Conservation (phyloP, 1,284 basidiomycete genomes). For the Bondarzewia mesenterica region DNA sequence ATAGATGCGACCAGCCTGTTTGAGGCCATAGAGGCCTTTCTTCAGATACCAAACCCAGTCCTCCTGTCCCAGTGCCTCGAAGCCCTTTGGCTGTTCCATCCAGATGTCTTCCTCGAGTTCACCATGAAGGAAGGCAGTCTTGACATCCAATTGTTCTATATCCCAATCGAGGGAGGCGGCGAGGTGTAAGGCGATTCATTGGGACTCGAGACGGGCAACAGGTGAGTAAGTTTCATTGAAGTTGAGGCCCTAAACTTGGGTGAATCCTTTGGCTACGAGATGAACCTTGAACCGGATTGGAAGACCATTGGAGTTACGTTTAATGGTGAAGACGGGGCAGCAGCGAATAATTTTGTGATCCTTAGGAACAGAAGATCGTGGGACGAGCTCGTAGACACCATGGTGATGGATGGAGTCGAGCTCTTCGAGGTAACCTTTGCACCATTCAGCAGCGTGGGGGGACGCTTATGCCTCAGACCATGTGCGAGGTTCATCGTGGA, state of each 20-base stretch:
- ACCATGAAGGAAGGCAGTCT: conserved; percentile 19
- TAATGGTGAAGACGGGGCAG: not conserved
- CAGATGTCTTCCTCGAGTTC: conserved; percentile 14
- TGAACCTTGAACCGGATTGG: not conserved
- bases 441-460: not conserved
- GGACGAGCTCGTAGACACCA: not conserved
- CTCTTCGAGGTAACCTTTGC: not conserved
- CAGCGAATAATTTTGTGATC: not conserved
- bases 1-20: conserved; percentile 11
- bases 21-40: conserved; percentile 12
- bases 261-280: conserved; percentile 3
- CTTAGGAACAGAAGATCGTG: not conserved
- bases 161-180: conserved; percentile 16
- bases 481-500: no score
- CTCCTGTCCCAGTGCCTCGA: conserved; percentile 1
- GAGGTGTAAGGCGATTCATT: conserved; percentile 17
- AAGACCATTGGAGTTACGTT: not conserved
- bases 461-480: not conserved
- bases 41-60: conserved; percentile 6
- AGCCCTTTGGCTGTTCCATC: conserved; percentile 14
- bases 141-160: conserved; percentile 22
- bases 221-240: conserved; percentile 17
- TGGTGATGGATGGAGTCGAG: not conserved
- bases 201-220: conserved; percentile 20
- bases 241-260: conserved; percentile 21